phyloP scores from a whole-genome alignment of 768 basidiomycete species.

The Artomyces pyxidatus region DNA sequence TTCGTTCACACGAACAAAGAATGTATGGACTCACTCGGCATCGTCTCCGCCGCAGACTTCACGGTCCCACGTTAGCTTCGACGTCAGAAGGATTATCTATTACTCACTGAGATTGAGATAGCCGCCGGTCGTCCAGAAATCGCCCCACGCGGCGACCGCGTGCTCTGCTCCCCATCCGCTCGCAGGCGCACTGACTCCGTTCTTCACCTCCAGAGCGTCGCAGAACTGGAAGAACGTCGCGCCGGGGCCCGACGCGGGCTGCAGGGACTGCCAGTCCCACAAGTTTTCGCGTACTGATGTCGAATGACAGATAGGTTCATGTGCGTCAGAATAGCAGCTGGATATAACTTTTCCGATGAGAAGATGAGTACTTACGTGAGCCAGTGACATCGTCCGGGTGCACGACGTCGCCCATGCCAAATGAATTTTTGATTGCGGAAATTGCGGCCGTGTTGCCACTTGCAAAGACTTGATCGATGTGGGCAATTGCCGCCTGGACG shows the following conservation, averaged over 20 bases:
- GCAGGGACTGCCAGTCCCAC: slow-evolving; percentile 62
- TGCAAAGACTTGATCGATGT: slow-evolving; percentile 51
- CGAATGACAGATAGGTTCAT: too few relatives aligned
- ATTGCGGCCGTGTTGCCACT: slow-evolving; percentile 39
- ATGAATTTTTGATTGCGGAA: slow-evolving; percentile 44
- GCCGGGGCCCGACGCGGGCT: slow-evolving; percentile 39
- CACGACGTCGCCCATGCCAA: slow-evolving; percentile 47
- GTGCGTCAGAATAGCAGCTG: neutral
- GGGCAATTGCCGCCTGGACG: slow-evolving; percentile 51
- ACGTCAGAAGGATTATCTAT: neutral
- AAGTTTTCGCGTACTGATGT: slow-evolving; percentile 39
- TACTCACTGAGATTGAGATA: slow-evolving; percentile 37
- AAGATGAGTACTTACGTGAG: slow-evolving; percentile 29
- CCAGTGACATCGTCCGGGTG: slow-evolving; percentile 64
- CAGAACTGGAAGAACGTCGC: slow-evolving; percentile 52
- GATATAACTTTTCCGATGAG: neutral
- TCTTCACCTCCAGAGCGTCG: slow-evolving; percentile 58
- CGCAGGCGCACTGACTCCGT: slow-evolving; percentile 41
- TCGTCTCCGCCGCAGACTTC: slow-evolving; percentile 44
- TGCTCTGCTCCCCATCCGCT: slow-evolving; percentile 55
- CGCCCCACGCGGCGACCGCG: slow-evolving; percentile 53
- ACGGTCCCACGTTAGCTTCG: too few relatives aligned
- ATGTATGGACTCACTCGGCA: slow-evolving; percentile 7
- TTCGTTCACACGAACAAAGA: neutral
- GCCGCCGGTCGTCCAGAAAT: slow-evolving; percentile 44